A percentile compares a stretch with the other conserved stretches of the same genome.
These are phyloP conservation scores for Wickerhamiella nectarea DNA, from an alignment of 805 yeast species.

Conservation along the genomic window DNA sequence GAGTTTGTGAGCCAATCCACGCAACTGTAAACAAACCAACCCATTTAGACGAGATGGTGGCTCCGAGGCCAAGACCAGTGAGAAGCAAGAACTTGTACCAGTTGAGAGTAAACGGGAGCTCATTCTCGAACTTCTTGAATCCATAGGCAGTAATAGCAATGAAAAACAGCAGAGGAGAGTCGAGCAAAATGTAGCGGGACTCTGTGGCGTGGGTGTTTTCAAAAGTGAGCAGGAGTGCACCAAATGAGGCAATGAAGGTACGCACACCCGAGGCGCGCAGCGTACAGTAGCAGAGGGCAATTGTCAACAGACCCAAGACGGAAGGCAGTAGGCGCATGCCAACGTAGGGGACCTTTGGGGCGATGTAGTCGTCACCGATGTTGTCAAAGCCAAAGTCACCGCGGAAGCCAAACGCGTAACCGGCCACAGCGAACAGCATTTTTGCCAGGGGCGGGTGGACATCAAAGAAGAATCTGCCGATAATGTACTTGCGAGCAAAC, in stretches of 20 bases:
- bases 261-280: constrained; percentile 45
- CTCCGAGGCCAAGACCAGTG: constrained; percentile 40
- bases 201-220: constrained; percentile 57
- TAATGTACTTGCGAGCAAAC: constrained; percentile 71
- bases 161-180: constrained; percentile 32
- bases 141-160: constrained; percentile 37
- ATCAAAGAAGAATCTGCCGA: constrained; percentile 52
- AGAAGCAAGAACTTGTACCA: constrained; percentile 43
- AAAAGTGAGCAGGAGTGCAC: constrained; percentile 38
- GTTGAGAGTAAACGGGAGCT: constrained; percentile 31
- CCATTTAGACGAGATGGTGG: constrained; percentile 49
- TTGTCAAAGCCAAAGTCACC: constrained; percentile 32
- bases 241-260: constrained; percentile 35
- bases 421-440: constrained; percentile 42
- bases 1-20: constrained; percentile 44
- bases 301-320: constrained; percentile 38
- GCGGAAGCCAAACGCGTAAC: constrained; percentile 39
- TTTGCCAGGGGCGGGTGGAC: constrained; percentile 63
- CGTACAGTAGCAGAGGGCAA: constrained; percentile 40
- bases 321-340: constrained; percentile 47
- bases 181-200: constrained; percentile 39
- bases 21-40: constrained; percentile 53
- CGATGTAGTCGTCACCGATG: constrained; percentile 35
- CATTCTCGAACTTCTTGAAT: constrained; percentile 36
- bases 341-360: constrained; percentile 35